Evolutionary conservation across 2,329 filamentous ascomycete genomes (phyloP).

Genomic region (Xylaria hypoxylon): DNA sequence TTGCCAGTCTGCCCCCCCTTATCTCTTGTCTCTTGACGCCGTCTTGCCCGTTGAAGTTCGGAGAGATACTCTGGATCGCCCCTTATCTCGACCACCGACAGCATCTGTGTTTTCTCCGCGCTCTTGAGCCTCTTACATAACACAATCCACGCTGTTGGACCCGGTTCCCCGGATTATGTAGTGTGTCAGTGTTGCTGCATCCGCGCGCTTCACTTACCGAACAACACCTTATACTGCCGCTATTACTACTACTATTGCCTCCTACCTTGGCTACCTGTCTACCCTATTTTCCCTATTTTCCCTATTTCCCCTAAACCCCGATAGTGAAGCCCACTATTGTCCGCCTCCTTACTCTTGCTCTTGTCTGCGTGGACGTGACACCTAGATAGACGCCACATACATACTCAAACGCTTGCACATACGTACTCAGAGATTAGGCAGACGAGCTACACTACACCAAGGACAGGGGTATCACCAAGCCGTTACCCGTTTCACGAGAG

Average conservation of each 20-base stretch:
- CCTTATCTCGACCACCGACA: slow-evolving; percentile 49
- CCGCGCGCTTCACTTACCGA: slow-evolving; percentile 44
- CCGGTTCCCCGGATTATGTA: slow-evolving; percentile 56
- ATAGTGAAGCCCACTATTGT: slow-evolving; percentile 31
- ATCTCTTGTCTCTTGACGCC: slow-evolving; percentile 45
- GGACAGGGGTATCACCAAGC: slow-evolving; percentile 25
- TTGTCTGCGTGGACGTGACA: slow-evolving; percentile 26
- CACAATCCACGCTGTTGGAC: slow-evolving; percentile 55
- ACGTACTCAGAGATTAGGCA: slow-evolving; percentile 4
- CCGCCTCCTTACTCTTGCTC: slow-evolving; percentile 7
- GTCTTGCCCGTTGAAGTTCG: slow-evolving; percentile 50
- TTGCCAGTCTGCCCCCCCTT: slow-evolving; percentile 43
- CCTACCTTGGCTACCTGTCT: neutral
- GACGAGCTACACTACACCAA: slow-evolving; percentile 25
- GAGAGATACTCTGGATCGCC: slow-evolving; percentile 53
- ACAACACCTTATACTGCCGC: neutral
- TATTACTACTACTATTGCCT: neutral
- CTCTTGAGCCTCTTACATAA: slow-evolving; percentile 45
- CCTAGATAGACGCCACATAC: slow-evolving; percentile 31
- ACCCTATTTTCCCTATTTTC: neutral
- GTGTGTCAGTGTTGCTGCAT: slow-evolving; percentile 58
- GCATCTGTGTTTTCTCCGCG: slow-evolving; percentile 32
- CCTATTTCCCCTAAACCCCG: slow-evolving; percentile 15
- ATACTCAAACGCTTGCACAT: slow-evolving; percentile 16
- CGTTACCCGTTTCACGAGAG: slow-evolving; percentile 34